These are phyloP conservation scores for Didymella sp. DNA, from an alignment of 2,329 filamentous ascomycete genomes.

Conservation along the genomic window DNA sequence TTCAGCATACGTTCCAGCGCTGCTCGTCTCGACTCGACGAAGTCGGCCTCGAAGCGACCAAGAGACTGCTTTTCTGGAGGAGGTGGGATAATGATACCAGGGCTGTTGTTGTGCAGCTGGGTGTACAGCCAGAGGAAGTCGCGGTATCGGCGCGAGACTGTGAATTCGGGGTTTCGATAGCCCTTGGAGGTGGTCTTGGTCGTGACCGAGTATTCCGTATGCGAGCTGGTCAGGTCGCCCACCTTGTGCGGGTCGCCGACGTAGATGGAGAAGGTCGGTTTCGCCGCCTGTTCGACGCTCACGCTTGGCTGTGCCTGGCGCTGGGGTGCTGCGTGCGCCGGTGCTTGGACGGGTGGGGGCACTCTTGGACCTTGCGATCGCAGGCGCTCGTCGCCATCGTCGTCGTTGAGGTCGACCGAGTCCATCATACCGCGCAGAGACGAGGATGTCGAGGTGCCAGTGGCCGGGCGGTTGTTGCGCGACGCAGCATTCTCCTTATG, in stretches of 20 bases:
- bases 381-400: slow-evolving; percentile 56
- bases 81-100: slow-evolving; percentile 91
- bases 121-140: slow-evolving; percentile 99
- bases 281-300: slow-evolving; percentile 90
- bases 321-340: slow-evolving; percentile 55
- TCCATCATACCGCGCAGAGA: slow-evolving; percentile 62
- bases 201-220: slow-evolving; percentile 95
- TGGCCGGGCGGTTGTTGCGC: slow-evolving; percentile 56
- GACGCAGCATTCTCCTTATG: slow-evolving; percentile 66
- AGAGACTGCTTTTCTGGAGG: slow-evolving; percentile 98
- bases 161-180: slow-evolving; percentile 90
- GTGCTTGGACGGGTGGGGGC: slow-evolving; percentile 68
- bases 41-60: slow-evolving; percentile 93
- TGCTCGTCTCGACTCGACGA: slow-evolving; percentile 89
- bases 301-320: slow-evolving; percentile 75
- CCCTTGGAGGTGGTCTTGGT: slow-evolving; percentile 97
- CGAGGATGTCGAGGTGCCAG: slow-evolving; percentile 61
- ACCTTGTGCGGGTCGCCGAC: slow-evolving; percentile 99
- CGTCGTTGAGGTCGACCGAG: slow-evolving; percentile 74
- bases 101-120: slow-evolving; percentile 90
- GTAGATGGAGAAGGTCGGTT: slow-evolving; percentile 86
- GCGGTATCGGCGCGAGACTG: slow-evolving; percentile 90
- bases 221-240: slow-evolving; percentile 92
- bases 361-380: slow-evolving; percentile 63
- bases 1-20: slow-evolving; percentile 98